A percentile compares a stretch with the other conserved stretches of the same genome.
These are phyloP conservation scores for Fraxinus velutina DNA, from an alignment of 305 asterid genomes.

Conservation along the genomic window DNA sequence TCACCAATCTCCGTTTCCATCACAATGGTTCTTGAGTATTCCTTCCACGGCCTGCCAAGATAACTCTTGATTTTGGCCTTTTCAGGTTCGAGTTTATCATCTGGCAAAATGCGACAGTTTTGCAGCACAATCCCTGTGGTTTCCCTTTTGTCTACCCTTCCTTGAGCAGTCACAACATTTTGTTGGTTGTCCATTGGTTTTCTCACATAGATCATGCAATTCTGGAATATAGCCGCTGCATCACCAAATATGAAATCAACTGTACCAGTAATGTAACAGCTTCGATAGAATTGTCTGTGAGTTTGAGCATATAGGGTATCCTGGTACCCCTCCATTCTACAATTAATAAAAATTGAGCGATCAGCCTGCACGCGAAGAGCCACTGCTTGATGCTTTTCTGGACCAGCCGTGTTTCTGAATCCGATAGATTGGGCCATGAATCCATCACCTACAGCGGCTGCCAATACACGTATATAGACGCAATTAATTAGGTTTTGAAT, in stretches of 20 bases:
- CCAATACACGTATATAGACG: background rate
- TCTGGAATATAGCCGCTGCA: conserved; percentile 73
- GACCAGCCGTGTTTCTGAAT: conserved; percentile 83
- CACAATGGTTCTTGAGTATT: conserved; percentile 57
- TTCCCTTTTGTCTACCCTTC: conserved; percentile 52
- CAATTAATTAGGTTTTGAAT: background rate
- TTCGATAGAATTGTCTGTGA: conserved; percentile 74
- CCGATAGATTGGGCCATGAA: conserved; percentile 76
- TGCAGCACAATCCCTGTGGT: conserved; percentile 74
- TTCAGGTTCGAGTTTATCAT: conserved; percentile 41
- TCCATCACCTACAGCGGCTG: conserved; percentile 70
- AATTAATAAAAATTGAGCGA: conserved; percentile 54
- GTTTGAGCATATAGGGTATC: conserved; percentile 58
- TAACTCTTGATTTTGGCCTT: conserved; percentile 57
- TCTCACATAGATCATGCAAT: conserved; percentile 64
- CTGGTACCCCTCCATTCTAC: conserved; percentile 79
- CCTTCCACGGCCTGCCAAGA: conserved; percentile 77
- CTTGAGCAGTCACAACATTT: conserved; percentile 69
- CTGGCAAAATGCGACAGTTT: conserved; percentile 54
- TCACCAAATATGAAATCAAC: conserved; percentile 81
- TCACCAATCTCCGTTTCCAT: conserved; percentile 77
- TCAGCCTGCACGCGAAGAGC: conserved; percentile 79
- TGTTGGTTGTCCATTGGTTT: conserved; percentile 61
- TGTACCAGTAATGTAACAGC: conserved; percentile 80
- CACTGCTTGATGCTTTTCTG: conserved; percentile 83